Evolutionary conservation across 73 alveolate genomes (phyloP).

Genomic region (Tetrahymena malaccensis): DNA sequence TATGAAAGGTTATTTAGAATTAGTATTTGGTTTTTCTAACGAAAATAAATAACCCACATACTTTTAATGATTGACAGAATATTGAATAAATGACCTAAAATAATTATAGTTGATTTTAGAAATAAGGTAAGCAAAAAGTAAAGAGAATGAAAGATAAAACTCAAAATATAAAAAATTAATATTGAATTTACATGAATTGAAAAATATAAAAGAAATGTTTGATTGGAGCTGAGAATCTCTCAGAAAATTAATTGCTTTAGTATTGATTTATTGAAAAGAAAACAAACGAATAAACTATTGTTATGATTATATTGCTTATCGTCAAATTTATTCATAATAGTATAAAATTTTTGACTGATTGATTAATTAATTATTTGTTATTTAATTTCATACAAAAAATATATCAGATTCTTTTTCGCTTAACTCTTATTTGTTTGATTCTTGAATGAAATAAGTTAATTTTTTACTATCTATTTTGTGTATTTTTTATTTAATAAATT

Average conservation of each 20-base stretch:
- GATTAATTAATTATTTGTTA: neutral
- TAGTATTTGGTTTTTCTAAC: too few relatives aligned
- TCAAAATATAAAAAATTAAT: too few relatives aligned
- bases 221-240: neutral
- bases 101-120: too few relatives aligned
- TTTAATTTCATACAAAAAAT: neutral
- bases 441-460: neutral
- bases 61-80: too few relatives aligned
- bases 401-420: too few relatives aligned
- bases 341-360: too few relatives aligned
- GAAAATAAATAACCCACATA: too few relatives aligned
- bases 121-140: neutral
- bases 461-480: neutral
- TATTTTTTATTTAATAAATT: too few relatives aligned
- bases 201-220: neutral
- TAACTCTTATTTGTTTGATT: neutral
- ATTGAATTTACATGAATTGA: too few relatives aligned
- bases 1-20: too few relatives aligned
- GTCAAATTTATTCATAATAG: neutral
- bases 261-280: neutral
- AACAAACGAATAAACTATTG: neutral
- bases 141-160: neutral
- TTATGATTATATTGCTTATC: neutral
- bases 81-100: neutral
- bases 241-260: neutral